A percentile compares a stretch with the other conserved stretches of the same genome.
phyloP scores from a whole-genome alignment of 2,329 filamentous ascomycete genomes.

The Penicillium psychrosexuale region DNA sequence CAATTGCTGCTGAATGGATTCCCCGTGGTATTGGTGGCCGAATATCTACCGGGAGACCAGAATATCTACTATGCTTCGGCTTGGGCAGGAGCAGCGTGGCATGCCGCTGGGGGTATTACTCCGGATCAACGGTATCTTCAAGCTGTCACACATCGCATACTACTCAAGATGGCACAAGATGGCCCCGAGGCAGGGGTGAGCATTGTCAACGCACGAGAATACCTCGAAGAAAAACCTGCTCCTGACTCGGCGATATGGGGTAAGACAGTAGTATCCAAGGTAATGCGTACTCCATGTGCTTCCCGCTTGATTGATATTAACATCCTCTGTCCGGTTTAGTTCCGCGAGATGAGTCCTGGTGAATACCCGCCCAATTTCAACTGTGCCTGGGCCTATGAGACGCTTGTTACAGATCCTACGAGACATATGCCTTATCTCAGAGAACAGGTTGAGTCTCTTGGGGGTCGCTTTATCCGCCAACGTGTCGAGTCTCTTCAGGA shows the following conservation, averaged over 20 bases:
- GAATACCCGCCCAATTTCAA: slow-evolving; percentile 37
- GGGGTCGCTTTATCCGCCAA: slow-evolving; percentile 35
- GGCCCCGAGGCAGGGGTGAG: slow-evolving; percentile 36
- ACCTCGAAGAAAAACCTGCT: slow-evolving; percentile 33
- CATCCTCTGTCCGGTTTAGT: slow-evolving; percentile 22
- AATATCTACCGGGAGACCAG: slow-evolving; percentile 39
- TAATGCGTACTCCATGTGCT: slow-evolving; percentile 7
- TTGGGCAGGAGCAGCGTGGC: slow-evolving; percentile 42
- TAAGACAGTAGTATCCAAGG: slow-evolving; percentile 35
- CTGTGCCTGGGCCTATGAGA: slow-evolving; percentile 37
- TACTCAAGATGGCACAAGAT: slow-evolving; percentile 34
- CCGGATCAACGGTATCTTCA: slow-evolving; percentile 37
- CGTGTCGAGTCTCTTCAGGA: slow-evolving; percentile 34
- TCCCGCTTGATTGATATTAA: not conserved
- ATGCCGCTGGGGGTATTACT: slow-evolving; percentile 36
- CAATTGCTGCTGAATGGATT: slow-evolving; percentile 38
- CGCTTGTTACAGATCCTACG: slow-evolving; percentile 39
- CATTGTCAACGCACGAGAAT: slow-evolving; percentile 35
- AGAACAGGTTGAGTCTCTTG: slow-evolving; percentile 29
- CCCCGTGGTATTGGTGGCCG: slow-evolving; percentile 34
- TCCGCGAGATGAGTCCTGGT: slow-evolving; percentile 29
- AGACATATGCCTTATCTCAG: slow-evolving; percentile 37
- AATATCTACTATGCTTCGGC: slow-evolving; percentile 39
- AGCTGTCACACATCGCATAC: slow-evolving; percentile 34
- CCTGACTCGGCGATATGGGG: slow-evolving; percentile 38